phyloP scores from a whole-genome alignment of 768 basidiomycete species.

The Rhodosporidiobolus odoratus region DNA sequence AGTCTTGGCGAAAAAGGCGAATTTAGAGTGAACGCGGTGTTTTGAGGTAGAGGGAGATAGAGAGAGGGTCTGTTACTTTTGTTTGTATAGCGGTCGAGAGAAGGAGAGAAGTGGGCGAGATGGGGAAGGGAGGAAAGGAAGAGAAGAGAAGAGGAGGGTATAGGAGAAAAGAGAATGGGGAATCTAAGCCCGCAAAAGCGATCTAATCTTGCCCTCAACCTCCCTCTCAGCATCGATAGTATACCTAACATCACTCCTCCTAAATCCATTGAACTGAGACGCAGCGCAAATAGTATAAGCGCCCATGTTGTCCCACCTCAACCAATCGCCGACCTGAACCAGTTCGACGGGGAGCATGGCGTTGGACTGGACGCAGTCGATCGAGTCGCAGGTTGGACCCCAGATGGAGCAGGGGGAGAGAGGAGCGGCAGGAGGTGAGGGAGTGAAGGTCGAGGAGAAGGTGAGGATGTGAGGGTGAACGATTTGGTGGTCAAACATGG shows the following conservation, averaged over 20 bases:
- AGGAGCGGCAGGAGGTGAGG: background rate
- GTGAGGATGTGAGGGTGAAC: constrained; percentile 67
- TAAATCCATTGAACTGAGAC: constrained; percentile 52
- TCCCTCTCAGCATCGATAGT: constrained; percentile 59
- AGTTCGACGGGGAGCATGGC: constrained; percentile 60
- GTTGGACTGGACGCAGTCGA: constrained; percentile 75
- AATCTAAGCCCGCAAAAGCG: constrained; percentile 6
- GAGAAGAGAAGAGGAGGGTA: background rate
- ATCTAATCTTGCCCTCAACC: constrained; percentile 26
- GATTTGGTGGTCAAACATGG: constrained; percentile 91
- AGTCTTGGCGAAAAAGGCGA: too few species aligned
- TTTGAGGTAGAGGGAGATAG: too few species aligned
- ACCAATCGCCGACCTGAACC: constrained; percentile 90
- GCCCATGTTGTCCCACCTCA: constrained; percentile 96
- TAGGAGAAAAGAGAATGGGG: background rate
- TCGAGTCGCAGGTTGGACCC: constrained; percentile 98
- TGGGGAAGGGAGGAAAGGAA: background rate
- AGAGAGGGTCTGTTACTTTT: too few species aligned
- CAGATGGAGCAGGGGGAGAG: constrained; percentile 63
- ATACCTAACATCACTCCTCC: constrained; percentile 71
- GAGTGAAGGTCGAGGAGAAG: constrained; percentile 42
- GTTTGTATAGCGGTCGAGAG: too few species aligned
- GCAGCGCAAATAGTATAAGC: constrained; percentile 98
- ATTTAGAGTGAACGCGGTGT: too few species aligned
- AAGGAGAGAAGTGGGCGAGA: background rate